phyloP scores from a whole-genome alignment of 1,139 yeast species.

The Scheffersomyces parashehatae region DNA sequence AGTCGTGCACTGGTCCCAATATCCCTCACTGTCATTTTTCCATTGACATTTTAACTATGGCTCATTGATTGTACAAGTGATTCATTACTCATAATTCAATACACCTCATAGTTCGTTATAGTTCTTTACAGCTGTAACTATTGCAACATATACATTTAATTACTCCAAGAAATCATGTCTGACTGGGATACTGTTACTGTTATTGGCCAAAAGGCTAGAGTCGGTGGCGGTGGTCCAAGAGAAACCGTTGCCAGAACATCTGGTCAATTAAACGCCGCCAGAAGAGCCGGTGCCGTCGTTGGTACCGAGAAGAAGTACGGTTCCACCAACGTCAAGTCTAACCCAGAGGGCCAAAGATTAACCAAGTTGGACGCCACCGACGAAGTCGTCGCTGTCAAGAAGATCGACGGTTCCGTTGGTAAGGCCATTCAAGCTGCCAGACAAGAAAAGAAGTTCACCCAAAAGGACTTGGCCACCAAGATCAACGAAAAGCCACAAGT shows the following conservation, averaged over 20 bases:
- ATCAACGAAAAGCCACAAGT: slow-evolving; percentile 94
- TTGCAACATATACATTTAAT: too few species aligned
- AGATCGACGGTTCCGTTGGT: slow-evolving; percentile 81
- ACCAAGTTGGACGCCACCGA: slow-evolving; percentile 92
- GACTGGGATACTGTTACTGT: slow-evolving; percentile 92
- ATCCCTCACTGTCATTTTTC: too few species aligned
- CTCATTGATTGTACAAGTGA: too few species aligned
- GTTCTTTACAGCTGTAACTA: too few species aligned
- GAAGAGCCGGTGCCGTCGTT: slow-evolving; percentile 85
- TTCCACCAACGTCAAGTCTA: slow-evolving; percentile 60
- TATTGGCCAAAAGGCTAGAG: slow-evolving; percentile 86
- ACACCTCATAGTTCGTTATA: too few species aligned
- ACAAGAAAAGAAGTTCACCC: slow-evolving; percentile 85
- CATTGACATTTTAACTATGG: too few species aligned
- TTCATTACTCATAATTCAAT: too few species aligned
- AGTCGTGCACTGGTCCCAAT: too few species aligned
- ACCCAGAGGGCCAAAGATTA: slow-evolving; percentile 92
- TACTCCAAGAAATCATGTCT: slow-evolving; percentile 29
- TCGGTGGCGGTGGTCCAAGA: slow-evolving; percentile 88
- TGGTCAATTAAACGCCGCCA: slow-evolving; percentile 85
- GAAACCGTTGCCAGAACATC: slow-evolving; percentile 78
- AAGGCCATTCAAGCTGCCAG: slow-evolving; percentile 85
- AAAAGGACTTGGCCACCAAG: slow-evolving; percentile 93
- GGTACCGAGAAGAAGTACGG: slow-evolving; percentile 93
- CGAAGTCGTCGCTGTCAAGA: slow-evolving; percentile 91